Conservation (phyloP, 2,329 filamentous ascomycete species). For the Calonectria pseudoturangicola region DNA sequence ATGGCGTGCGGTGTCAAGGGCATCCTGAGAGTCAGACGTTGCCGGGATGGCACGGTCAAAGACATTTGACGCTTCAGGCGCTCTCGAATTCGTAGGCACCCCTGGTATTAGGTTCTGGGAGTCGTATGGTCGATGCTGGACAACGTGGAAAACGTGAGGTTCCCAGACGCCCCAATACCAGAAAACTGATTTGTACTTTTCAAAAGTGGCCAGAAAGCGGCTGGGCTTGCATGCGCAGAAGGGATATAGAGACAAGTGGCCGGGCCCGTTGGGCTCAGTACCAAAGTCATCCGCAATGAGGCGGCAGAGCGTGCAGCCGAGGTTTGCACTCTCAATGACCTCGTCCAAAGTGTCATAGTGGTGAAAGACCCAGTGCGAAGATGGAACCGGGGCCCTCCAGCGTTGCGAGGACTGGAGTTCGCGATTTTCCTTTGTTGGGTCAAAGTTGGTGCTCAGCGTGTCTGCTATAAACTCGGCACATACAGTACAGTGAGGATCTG, state of each 20-base stretch:
- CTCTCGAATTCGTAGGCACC: not conserved
- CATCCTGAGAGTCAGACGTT: not conserved
- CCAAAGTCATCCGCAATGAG: not conserved
- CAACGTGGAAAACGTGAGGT: conserved; percentile 3
- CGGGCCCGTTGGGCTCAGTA: not conserved
- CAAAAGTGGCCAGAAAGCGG: not conserved
- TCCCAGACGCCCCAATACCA: conserved; percentile 9
- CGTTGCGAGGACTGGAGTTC: not conserved
- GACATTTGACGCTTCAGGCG: not conserved
- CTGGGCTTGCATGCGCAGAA: not conserved
- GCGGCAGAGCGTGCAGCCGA: conserved; percentile 1
- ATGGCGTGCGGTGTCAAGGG: not conserved
- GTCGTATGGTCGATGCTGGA: not conserved
- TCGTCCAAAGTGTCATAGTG: not conserved
- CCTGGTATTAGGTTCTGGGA: not conserved
- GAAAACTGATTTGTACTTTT: not conserved
- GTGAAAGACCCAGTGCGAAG: not conserved
- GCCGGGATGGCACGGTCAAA: not conserved
- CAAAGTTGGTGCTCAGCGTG: not conserved
- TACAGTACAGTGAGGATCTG: not conserved
- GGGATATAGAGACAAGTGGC: not conserved
- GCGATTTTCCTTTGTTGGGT: not conserved
- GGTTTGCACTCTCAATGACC: not conserved
- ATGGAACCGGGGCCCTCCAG: not conserved
- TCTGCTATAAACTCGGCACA: not conserved